Evolutionary conservation across 257 asterid species (phyloP), one percentile per base, ranked within the genome.

Genomic region (Anisodus acutangulus): DNA sequence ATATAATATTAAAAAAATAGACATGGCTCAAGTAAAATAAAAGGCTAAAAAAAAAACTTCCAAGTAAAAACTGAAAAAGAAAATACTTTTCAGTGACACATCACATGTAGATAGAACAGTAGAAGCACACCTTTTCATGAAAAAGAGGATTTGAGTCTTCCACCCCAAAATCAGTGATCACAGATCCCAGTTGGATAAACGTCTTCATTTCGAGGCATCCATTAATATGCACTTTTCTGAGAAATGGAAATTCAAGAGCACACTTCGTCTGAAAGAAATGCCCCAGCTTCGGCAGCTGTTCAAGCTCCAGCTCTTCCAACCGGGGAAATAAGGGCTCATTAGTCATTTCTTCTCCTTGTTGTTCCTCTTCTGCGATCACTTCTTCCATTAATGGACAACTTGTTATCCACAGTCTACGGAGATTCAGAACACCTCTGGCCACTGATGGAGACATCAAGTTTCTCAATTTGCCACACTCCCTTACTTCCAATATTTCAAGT

Each of bases 141-240:
- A 67, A 67, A 67, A 67, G 74, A 67, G 74, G 54, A 49, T 49
- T 4, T 49, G 54, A 9, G 54, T 49, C 54, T 31, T 31, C 35
- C 35, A 1, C 35, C 35, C 35, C 35, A 31, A 31, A 1, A 31
- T 1, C 35, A 31, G 35, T 31, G 35, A 1, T 70, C 55, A 5
- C 17, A 9, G 41, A 63, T 22, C 69, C 41, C 41, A 16, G 3
- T 57, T n/a, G 15, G 39, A 9, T 6, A 22, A 64, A 26, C 4
- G 17, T 26, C 70, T 63, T 63, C 70, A 63, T 63, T 63, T 4
- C 8, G 26, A 41, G 43, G 8, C 8, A 64, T 0, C 2, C 0
- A 3, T 0, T 0, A 69, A 68, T 39, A 1, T 0, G 0, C 54
- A 69, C 4, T 0, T 1, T 0, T 2, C 0, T 7, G 3, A 69